Conservation (phyloP, 768 basidiomycete genomes). For the Tephrocybe sp. region DNA sequence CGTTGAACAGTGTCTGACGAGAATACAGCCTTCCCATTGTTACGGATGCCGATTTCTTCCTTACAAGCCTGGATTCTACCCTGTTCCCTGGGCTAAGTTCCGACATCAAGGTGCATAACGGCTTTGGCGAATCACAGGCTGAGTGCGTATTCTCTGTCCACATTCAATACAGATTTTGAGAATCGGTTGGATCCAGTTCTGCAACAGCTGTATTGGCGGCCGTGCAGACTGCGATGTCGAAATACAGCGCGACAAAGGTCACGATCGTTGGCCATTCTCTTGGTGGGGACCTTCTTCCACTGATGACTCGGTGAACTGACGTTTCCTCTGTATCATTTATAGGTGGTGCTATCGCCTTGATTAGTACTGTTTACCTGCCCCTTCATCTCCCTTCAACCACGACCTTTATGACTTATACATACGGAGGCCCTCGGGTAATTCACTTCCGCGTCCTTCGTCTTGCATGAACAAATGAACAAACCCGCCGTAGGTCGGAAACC, state of each 20-base stretch:
- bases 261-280: constrained; percentile 47
- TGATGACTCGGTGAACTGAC: background rate
- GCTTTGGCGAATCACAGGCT: constrained; percentile 46
- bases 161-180: background rate
- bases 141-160: constrained; percentile 29
- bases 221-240: constrained; percentile 39
- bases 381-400: constrained; percentile 20
- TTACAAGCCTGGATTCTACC: constrained; percentile 30
- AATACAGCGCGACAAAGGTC: constrained; percentile 33
- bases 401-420: constrained; percentile 20
- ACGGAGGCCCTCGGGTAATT: constrained; percentile 22
- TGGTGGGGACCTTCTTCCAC: constrained; percentile 19
- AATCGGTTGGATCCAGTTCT: constrained; percentile 26
- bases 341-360: constrained; percentile 24
- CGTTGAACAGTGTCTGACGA: background rate
- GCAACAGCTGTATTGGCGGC: constrained; percentile 42
- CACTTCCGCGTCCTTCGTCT: background rate
- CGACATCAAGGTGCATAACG: constrained; percentile 42
- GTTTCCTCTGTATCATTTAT: background rate
- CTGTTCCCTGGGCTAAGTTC: constrained; percentile 53
- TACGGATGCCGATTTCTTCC: constrained; percentile 42
- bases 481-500: constrained; percentile 47
- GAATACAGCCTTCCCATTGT: constrained; percentile 25
- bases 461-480: no score
- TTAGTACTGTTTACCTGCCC: constrained; percentile 26